Percentiles rank a stretch among this genome's conserved stretches.
Conservation (phyloP, 1,284 basidiomycete species). For the Omphalotus olearius region DNA sequence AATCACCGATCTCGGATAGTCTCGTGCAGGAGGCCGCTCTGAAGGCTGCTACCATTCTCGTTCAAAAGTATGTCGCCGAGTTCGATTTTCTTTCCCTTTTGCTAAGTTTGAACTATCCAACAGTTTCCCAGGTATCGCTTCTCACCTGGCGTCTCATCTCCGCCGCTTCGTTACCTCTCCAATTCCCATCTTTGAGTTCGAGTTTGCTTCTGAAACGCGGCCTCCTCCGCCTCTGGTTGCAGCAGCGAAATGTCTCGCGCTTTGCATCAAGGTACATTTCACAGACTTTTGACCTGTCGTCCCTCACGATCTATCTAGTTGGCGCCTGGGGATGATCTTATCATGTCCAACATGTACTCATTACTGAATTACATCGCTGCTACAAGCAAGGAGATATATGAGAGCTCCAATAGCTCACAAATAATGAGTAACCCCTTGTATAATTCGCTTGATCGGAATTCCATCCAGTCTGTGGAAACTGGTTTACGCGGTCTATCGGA, state of each 20-base stretch:
- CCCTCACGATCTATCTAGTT: conserved; percentile 39
- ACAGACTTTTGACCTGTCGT: not conserved
- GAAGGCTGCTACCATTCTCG: conserved; percentile 75
- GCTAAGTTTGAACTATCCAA: not conserved
- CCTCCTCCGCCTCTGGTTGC: conserved; percentile 77
- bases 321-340: conserved; percentile 84
- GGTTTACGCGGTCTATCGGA: conserved; percentile 70
- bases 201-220: conserved; percentile 70
- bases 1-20: conserved; percentile 77
- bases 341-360: conserved; percentile 95
- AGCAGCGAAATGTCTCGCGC: conserved; percentile 85
- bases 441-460: conserved; percentile 39
- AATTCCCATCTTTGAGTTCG: conserved; percentile 83
- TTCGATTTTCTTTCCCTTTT: not conserved
- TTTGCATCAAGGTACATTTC: conserved; percentile 75
- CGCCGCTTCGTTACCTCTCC: conserved; percentile 89
- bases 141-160: conserved; percentile 75
- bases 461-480: conserved; percentile 52
- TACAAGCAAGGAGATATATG: conserved; percentile 72
- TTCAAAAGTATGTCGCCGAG: conserved; percentile 61
- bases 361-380: conserved; percentile 87
- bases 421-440: conserved; percentile 39
- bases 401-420: conserved; percentile 39
- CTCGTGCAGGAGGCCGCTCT: conserved; percentile 84
- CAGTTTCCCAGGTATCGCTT: conserved; percentile 80